Conservation (phyloP, 331 rosid species). For the Pyrus hybrid region DNA sequence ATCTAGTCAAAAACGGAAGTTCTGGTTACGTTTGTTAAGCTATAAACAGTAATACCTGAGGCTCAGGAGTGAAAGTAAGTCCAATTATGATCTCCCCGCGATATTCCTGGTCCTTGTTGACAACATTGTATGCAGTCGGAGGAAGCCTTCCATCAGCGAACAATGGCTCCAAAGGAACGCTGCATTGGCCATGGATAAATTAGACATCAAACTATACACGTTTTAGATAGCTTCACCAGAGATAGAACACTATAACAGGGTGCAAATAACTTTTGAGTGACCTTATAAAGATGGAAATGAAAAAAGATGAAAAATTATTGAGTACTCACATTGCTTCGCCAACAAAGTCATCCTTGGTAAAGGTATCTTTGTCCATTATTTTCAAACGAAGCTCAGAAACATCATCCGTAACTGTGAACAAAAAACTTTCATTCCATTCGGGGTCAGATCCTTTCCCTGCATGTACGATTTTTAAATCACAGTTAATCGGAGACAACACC, state of each 20-base stretch:
- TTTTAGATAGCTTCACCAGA: not conserved
- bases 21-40: not conserved
- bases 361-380: constrained; percentile 60
- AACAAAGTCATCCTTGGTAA: constrained; percentile 40
- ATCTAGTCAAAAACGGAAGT: not conserved
- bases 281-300: not conserved
- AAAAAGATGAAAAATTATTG: not conserved
- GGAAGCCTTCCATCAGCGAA: constrained; percentile 46
- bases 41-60: not conserved
- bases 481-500: no score
- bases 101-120: constrained; percentile 37
- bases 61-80: constrained; percentile 28
- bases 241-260: not conserved
- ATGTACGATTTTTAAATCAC: not conserved
- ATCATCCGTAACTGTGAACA: constrained; percentile 51
- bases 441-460: constrained; percentile 61
- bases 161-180: constrained; percentile 46
- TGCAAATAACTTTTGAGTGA: not conserved
- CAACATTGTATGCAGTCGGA: constrained; percentile 45
- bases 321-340: constrained; percentile 60
- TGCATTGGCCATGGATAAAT: constrained; percentile 9
- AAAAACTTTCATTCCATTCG: constrained; percentile 77
- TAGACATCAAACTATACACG: not conserved
- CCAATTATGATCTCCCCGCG: constrained; percentile 48
- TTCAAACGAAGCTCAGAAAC: constrained; percentile 48